Evolutionary conservation across 106 monocot genomes (phyloP), one percentile per base, ranked within the genome.

Genomic region (Phalaenopsis equestris): DNA sequence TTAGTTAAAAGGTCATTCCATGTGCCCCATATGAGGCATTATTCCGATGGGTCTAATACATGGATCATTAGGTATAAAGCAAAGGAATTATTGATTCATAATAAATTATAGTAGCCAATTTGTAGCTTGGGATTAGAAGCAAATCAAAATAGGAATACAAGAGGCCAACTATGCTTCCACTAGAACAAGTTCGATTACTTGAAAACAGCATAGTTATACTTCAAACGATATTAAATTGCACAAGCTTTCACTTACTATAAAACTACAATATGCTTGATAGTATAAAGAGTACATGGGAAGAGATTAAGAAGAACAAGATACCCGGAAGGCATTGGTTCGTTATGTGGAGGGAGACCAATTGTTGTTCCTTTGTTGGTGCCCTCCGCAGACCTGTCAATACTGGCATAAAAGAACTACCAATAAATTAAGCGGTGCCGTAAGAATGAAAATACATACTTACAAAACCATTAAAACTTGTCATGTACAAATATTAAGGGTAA

Each of bases 251-350:
- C 19, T 61, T 21, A 61, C 21, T 61, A 21, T 9, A 61, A 61
- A 61, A 21, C 18, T 4, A 18, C 3, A 61, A n/a, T 65, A 65
- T 8, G n/a, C 6, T 24, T 21, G 8, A 24, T 65, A 19, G 19
- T 61, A 23, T 65, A 2, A 52, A 14, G 12, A 52, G 3, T 52
- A 12, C 52, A 14, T 52, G 52, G 52, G 14, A 52, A 12, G 52
- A 72, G 8, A 72, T 41, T 38, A 38, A 72, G 41, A 72, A 72
- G 39, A 38, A 41, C 5, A 72, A 30, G 39, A 72, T 72, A 72
- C 72, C 72, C 72, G n/a, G 72, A 72, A 72, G 72, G 72, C 41
- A 72, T 39, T 41, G 36, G 41, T 41, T 72, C 39, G 12, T 72
- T 38, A 72, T 72, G 72, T 41, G 14, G 3, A 16, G 72, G 72